phyloP scores from a whole-genome alignment of 306 rosid genomes.

The Lupinus albus region DNA sequence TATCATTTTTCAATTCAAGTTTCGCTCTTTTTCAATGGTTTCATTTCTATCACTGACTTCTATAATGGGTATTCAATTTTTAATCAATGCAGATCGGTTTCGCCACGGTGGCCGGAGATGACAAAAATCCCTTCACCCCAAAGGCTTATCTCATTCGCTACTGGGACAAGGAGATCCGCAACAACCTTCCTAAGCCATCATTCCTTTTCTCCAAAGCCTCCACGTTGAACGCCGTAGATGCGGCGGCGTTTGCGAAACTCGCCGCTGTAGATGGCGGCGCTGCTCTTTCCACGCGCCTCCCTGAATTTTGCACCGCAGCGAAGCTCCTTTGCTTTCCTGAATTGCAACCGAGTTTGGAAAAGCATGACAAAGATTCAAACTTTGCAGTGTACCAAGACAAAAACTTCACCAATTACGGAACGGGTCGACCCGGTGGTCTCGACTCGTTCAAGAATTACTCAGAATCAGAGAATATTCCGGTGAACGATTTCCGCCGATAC shows the following conservation, averaged over 20 bases:
- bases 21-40: slow-evolving; percentile 7
- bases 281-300: slow-evolving; percentile 61
- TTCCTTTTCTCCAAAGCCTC: slow-evolving; percentile 80
- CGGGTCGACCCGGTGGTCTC: slow-evolving; percentile 65
- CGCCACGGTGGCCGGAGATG: slow-evolving; percentile 45
- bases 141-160: slow-evolving; percentile 69
- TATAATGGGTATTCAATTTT: slow-evolving; percentile 27
- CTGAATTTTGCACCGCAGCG: slow-evolving; percentile 80
- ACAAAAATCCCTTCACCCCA: slow-evolving; percentile 73
- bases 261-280: slow-evolving; percentile 44
- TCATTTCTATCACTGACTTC: not conserved
- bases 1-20: not conserved
- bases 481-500: slow-evolving; percentile 87
- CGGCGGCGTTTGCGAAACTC: slow-evolving; percentile 67
- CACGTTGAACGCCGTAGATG: slow-evolving; percentile 61
- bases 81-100: slow-evolving; percentile 68
- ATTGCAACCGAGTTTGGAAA: slow-evolving; percentile 59
- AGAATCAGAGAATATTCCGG: slow-evolving; percentile 50
- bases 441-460: slow-evolving; percentile 88
- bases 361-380: slow-evolving; percentile 60
- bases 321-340: slow-evolving; percentile 79
- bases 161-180: slow-evolving; percentile 93
- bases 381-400: slow-evolving; percentile 53
- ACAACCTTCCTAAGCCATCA: slow-evolving; percentile 50
- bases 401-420: slow-evolving; percentile 89